Evolutionary conservation across 2,329 filamentous ascomycete species (phyloP), one percentile per base, ranked within the genome.

Genomic region (Zymoseptoria crescenta): DNA sequence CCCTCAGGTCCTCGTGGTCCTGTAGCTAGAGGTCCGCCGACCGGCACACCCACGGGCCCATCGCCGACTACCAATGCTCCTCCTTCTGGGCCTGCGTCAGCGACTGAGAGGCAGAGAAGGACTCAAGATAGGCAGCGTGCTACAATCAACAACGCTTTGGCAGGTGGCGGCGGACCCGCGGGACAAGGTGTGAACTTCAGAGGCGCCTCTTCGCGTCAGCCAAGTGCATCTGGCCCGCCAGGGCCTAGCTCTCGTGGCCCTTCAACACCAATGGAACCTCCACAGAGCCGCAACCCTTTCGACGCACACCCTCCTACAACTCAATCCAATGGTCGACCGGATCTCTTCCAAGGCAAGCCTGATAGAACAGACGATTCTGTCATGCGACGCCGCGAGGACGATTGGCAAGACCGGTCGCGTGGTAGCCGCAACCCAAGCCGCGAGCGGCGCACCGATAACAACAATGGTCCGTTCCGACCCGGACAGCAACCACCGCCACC

Each of bases 51-150:
- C 13, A 69, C 66, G 27, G 70, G 67, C 24, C 69, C 70, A 48
- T 64, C 66, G 7, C 68, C 71, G 10, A 56, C 56, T 4, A 63
- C 54, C 49, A 61, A 50, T 49, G 57, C 63, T 13, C 66, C 69
- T 21, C 70, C 71, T 1, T 67, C 68, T 27, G 71, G 71, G 1
- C 71, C 71, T 30, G 67, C 68, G 10, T 64, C 63, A 2, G 59
- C 61, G 16, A 58, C 53, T 16, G 65, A 69, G 51, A 59, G 64
- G 48, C 60, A 63, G 55, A 57, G 64, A 52, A 58, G 62, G 8
- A 24, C 20, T 19, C 59, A 56, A 30, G 61, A 67, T 24, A 55
- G 68, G 48, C 66, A 69, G 54, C 60, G 65, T 30, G 60, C 60
- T 16, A 62, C 63, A 50, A 67, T 71, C 65, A 69, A 69, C 53